phyloP scores from a whole-genome alignment of 2,329 filamentous ascomycete species.

The Beauveria pseudobassiana region DNA sequence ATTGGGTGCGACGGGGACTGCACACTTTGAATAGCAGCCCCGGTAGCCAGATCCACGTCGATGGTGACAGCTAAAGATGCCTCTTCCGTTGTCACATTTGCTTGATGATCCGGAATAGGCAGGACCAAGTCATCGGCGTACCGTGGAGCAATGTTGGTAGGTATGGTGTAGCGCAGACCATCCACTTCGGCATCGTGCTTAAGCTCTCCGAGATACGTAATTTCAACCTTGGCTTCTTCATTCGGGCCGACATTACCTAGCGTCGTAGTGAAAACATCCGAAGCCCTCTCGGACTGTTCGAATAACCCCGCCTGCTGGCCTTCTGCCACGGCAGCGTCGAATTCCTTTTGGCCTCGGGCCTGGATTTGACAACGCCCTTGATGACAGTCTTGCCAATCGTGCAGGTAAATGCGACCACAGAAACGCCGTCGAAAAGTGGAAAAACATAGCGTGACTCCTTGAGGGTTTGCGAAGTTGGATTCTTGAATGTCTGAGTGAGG shows the following conservation, averaged over 20 bases:
- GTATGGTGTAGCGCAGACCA: constrained; percentile 61
- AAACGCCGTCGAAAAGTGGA: constrained; percentile 65
- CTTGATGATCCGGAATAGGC: not conserved
- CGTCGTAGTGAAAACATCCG: constrained; percentile 61
- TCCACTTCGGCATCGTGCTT: constrained; percentile 64
- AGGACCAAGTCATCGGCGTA: constrained; percentile 39
- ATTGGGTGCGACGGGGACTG: constrained; percentile 63
- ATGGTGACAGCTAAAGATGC: constrained; percentile 21
- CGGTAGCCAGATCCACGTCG: constrained; percentile 39
- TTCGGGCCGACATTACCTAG: constrained; percentile 60
- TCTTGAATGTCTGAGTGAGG: constrained; percentile 53
- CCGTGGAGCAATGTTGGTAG: constrained; percentile 57
- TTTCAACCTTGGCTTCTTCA: constrained; percentile 49
- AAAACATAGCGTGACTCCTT: constrained; percentile 57
- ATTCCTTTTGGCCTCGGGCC: constrained; percentile 53
- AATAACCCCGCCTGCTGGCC: constrained; percentile 59
- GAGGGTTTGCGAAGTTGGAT: constrained; percentile 31
- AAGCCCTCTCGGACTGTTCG: constrained; percentile 50
- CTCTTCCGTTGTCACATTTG: not conserved
- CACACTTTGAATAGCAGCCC: constrained; percentile 51
- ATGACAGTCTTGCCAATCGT: constrained; percentile 53
- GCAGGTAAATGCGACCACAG: constrained; percentile 61
- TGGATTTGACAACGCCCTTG: constrained; percentile 59
- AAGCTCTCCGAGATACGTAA: constrained; percentile 62
- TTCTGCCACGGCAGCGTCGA: constrained; percentile 47